Conservation (phyloP, 2,329 filamentous ascomycete species). For the Fusarium subtropicale region DNA sequence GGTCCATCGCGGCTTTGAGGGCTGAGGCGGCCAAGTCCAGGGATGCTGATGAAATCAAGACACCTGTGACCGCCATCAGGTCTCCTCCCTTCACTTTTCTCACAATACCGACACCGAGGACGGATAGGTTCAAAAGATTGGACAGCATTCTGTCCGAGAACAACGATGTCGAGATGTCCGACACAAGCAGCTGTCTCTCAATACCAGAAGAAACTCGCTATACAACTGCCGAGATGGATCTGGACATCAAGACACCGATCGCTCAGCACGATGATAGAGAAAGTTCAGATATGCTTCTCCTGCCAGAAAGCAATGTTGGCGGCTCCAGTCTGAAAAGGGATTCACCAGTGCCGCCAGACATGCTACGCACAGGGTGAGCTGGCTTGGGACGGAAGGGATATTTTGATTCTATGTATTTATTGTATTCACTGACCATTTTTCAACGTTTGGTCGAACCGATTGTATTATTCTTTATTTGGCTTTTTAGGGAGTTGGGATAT, state of each 20-base stretch:
- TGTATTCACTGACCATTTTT: conserved; percentile 24
- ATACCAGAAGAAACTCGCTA: conserved; percentile 48
- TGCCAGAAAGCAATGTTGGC: conserved; percentile 52
- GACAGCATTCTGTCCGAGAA: conserved; percentile 27
- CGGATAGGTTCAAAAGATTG: conserved; percentile 52
- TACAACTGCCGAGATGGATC: conserved; percentile 49
- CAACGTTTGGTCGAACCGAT: conserved; percentile 15
- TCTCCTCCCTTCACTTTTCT: conserved; percentile 31
- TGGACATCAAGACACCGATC: conserved; percentile 57
- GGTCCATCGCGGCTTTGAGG: conserved; percentile 56
- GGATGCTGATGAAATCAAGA: conserved; percentile 34
- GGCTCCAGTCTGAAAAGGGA: conserved; percentile 24
- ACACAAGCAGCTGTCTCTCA: conserved; percentile 55
- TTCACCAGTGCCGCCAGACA: conserved; percentile 37
- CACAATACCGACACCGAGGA: conserved; percentile 57
- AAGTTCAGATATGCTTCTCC: conserved; percentile 29
- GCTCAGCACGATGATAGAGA: conserved; percentile 34
- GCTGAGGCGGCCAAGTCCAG: conserved; percentile 47
- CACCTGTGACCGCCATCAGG: conserved; percentile 42
- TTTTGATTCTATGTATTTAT: conserved; percentile 7
- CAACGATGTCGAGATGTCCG: conserved; percentile 64
- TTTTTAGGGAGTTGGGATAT: not conserved
- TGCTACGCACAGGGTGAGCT: conserved; percentile 14
- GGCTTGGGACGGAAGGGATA: not conserved
- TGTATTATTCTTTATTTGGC: conserved; percentile 1